Evolutionary conservation across 345 rosid species (phyloP).

Genomic region (Acer yangbiense): DNA sequence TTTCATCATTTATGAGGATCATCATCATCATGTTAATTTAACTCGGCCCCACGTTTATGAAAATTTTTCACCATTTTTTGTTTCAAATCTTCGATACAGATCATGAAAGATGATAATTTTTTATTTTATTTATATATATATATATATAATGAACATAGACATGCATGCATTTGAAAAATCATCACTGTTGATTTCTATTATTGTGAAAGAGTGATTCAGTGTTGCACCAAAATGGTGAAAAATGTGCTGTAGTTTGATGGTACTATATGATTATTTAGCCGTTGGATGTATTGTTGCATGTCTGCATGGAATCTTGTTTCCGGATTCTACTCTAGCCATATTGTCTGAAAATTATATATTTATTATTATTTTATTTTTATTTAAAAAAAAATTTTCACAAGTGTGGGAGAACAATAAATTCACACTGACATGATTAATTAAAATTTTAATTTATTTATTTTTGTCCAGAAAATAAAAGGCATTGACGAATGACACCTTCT

Average conservation of each 20-base stretch:
- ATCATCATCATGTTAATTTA: too few relatives aligned
- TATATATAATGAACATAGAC: not conserved
- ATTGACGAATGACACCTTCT: conserved; percentile 23
- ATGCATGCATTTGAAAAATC: not conserved
- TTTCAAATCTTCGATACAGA: too few relatives aligned
- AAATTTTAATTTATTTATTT: not conserved
- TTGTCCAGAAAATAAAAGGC: not conserved
- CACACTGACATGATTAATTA: conserved; percentile 20
- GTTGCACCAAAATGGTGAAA: conserved; percentile 10
- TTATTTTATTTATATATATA: too few relatives aligned
- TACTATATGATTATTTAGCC: conserved; percentile 4
- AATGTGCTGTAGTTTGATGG: not conserved
- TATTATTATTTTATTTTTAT: not conserved
- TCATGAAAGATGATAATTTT: too few relatives aligned
- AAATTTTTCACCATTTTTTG: too few relatives aligned
- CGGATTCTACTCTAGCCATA: conserved; percentile 12
- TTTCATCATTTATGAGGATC: too few relatives aligned
- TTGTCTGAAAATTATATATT: not conserved
- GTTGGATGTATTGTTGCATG: conserved; percentile 25
- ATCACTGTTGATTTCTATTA: conserved; percentile 22
- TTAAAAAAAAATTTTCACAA: not conserved
- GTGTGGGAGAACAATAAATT: conserved; percentile 1
- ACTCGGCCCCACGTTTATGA: too few relatives aligned
- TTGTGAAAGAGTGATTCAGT: conserved; percentile 22
- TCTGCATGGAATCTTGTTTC: conserved; percentile 10